Evolutionary conservation across 192 early-diverging fungal genomes (phyloP).

Genomic region (Neocallimastix lanati): DNA sequence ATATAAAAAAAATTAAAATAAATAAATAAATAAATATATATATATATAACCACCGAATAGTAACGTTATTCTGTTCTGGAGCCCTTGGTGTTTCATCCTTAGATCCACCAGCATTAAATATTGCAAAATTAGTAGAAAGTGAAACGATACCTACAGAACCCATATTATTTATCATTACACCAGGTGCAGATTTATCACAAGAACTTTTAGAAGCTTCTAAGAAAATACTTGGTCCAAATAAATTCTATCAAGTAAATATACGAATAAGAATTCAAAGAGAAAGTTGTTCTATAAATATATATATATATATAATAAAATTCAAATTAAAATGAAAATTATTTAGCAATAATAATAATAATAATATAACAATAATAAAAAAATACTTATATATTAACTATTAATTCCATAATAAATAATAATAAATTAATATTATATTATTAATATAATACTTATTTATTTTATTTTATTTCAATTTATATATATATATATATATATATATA

Average conservation of each 20-base stretch:
- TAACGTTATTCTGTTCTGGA: background rate
- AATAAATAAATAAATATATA: too few species aligned
- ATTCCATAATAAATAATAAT: too few species aligned
- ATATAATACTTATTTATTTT: too few species aligned
- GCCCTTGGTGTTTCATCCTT: constrained; percentile 2
- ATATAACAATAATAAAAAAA: too few species aligned
- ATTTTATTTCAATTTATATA: too few species aligned
- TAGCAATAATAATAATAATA: too few species aligned
- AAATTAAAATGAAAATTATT: constrained; percentile 2
- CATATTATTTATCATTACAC: constrained; percentile 37
- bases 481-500: too few species aligned
- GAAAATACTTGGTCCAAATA: constrained; percentile 17
- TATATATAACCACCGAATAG: too few species aligned
- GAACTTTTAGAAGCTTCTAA: constrained; percentile 25
- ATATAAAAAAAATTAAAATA: too few species aligned
- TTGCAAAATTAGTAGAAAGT: constrained; percentile 12
- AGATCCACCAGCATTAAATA: constrained; percentile 18
- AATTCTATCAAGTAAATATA: constrained; percentile 16
- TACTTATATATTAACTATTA: too few species aligned
- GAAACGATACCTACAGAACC: constrained; percentile 24
- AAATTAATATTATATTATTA: too few species aligned
- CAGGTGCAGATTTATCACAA: constrained; percentile 35
- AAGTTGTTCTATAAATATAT: background rate
- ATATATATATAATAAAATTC: background rate
- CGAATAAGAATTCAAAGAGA: too few species aligned